These are phyloP conservation scores for Lactarius vividus DNA, from an alignment of 768 basidiomycete species.

Conservation along the genomic window DNA sequence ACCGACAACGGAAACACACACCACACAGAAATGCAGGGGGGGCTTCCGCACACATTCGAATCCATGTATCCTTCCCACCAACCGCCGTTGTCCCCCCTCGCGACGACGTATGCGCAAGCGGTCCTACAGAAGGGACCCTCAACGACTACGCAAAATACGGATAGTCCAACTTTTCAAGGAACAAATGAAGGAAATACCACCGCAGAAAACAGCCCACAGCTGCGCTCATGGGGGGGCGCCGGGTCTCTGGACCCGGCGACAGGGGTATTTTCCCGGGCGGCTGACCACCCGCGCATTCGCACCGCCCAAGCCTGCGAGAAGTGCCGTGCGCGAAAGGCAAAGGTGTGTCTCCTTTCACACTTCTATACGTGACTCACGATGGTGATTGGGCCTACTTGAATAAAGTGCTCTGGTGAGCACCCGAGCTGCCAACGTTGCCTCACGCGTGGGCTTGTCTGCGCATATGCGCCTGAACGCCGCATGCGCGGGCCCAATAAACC, in stretches of 20 bases:
- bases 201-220: not conserved
- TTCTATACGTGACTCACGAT: not conserved
- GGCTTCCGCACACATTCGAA: not conserved
- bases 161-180: not conserved
- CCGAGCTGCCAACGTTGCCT: conserved; percentile 67
- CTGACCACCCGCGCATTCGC: conserved; percentile 62
- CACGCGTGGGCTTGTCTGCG: conserved; percentile 55
- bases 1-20: not conserved
- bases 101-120: not conserved
- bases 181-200: not conserved
- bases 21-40: not conserved
- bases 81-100: not conserved
- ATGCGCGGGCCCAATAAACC: conserved; percentile 62
- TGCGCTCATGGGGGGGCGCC: conserved; percentile 31
- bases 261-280: conserved; percentile 62
- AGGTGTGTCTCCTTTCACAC: conserved; percentile 43
- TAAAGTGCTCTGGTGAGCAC: conserved; percentile 68
- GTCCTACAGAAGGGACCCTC: conserved; percentile 1
- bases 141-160: not conserved
- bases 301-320: conserved; percentile 77
- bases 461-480: conserved; percentile 65
- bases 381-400: not conserved
- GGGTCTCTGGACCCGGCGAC: conserved; percentile 64
- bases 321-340: conserved; percentile 69
- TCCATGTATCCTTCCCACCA: not conserved